These are phyloP conservation scores for Phyllosticta citriasiana DNA, from an alignment of 2,329 filamentous ascomycete genomes.

Conservation along the genomic window DNA sequence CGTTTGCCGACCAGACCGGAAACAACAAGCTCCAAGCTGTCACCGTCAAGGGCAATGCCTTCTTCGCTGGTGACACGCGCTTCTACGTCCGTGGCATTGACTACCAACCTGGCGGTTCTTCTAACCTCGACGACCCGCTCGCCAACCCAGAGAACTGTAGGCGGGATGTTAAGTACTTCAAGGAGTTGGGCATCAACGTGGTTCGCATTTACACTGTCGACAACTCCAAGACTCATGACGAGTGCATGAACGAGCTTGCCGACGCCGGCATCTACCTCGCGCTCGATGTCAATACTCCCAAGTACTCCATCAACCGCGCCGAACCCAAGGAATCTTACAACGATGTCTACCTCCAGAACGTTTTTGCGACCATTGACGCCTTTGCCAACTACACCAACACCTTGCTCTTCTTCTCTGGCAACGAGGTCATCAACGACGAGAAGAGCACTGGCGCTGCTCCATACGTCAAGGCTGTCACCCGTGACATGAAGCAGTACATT, in stretches of 20 bases:
- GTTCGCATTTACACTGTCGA: conserved; percentile 89
- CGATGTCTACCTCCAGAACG: conserved; percentile 68
- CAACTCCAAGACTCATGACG: conserved; percentile 70
- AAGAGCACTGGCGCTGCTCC: conserved; percentile 54
- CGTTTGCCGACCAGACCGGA: conserved; percentile 30
- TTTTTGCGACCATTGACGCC: conserved; percentile 72
- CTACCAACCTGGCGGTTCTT: conserved; percentile 57
- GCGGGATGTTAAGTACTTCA: conserved; percentile 73
- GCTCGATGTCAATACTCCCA: conserved; percentile 82
- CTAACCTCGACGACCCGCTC: conserved; percentile 60
- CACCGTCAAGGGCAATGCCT: conserved; percentile 55
- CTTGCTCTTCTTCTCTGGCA: conserved; percentile 72
- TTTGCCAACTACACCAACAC: conserved; percentile 80
- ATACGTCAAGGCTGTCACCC: conserved; percentile 63
- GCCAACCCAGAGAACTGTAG: conserved; percentile 60
- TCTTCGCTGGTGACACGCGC: conserved; percentile 52
- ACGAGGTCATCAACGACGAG: conserved; percentile 65
- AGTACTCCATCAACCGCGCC: conserved; percentile 76
- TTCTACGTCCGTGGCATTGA: conserved; percentile 55
- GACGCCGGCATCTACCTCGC: conserved; percentile 88
- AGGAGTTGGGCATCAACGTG: conserved; percentile 80
- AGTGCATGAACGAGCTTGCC: conserved; percentile 72
- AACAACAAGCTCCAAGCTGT: conserved; percentile 40
- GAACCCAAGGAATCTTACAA: conserved; percentile 74
- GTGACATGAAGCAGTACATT: conserved; percentile 75